Evolutionary conservation across 75 land plant genomes (phyloP), one percentile per base, ranked within the genome.

Genomic region (Isoetes taiwanensis): DNA sequence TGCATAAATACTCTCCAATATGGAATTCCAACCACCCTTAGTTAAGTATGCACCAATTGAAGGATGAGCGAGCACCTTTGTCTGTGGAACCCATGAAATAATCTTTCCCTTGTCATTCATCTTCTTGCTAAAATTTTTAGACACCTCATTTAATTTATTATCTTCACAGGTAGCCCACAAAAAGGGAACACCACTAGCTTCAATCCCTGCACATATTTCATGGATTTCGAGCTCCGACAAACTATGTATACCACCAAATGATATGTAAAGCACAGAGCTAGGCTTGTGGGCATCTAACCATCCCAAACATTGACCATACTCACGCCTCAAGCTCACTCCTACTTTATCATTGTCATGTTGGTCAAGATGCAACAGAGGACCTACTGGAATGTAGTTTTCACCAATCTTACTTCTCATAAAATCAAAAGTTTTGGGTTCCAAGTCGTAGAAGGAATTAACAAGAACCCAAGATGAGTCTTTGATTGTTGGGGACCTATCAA

Each of bases 21-120:
- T 30, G 20, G 62, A 65, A 25, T 65, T 65, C 67, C 67, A 65
- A 14, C 67, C 67, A 27, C 67, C 55, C 20, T 65, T 59, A 38
- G 34, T 56, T 20, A 65, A 4, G n/a, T 56, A 65, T 2, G 48
- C 67, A 5, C 67, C 61, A 2, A 21, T 17, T 2, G 62, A 39
- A 14, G 32, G 34, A 41, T 65, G 67, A 10, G 20, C 8, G 34
- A 65, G 35, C 5, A 65, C 52, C 8, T 32, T 37, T 10, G 1
- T 20, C 20, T 65, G 62, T 0, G 67, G 33, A 14, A 32, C 31
- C 64, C 64, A 62, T 5, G 50, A 46, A 6, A 46, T 16, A 6
- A 46, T n/a, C n/a, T 4, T 5, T 46, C 50, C 50, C 4, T n/a
- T 16, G 14, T 37, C 38, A 14, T 14, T 14, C 9, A 37, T 14